Evolutionary conservation across 208 protist genomes (phyloP), one percentile per base, ranked within the genome.

Genomic region (Phytomonas sp.): DNA sequence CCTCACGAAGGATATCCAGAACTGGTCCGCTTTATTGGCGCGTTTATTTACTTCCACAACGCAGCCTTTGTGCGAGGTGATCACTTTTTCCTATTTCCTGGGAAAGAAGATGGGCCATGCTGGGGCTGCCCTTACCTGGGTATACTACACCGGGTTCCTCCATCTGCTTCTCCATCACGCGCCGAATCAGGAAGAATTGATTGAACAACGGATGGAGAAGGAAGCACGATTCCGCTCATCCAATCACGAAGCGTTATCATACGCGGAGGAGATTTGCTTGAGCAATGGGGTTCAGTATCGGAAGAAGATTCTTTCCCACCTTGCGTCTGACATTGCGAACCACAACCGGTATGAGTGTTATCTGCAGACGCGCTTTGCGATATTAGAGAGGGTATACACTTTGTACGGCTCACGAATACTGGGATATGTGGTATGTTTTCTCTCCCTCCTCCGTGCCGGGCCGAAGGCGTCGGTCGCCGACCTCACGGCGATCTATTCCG

Each of bases 221-320:
- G 77, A 88, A 34, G 81, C 77, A 1, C 77, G 74, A 11, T 80
- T 91, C 30, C 79, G 81, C 10, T 68, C 72, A 0, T 80, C 76
- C 6, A 84, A 92, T 74, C 75, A 88, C 40, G 67, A 76, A 11
- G 30, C 85, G 29, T 70, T 87, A n/a, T 52, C 66, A 49, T 79
- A 81, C 71, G 77, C 83, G 3, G 86, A 92, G 69, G 86, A 94
- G 71, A 75, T 91, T 67, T 74, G 77, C 31, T 66, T 92, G 60
- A 81, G 77, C n/a, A 42, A 74, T 33, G 80, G 84, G 32, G 63
- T 67, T 32, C 69, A 85, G 23, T 72, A 90, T 70, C 73, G 77
- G 40, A 45, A 66, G 14, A 75, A 80, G 67, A 81, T 91, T 64
- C 69, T 56, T 26, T 71, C 75, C 16, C 34, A 11, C 34, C 34